Evolutionary conservation across 495 filamentous ascomycete genomes (phyloP), one percentile per base, ranked within the genome.

Genomic region (Poronia punctata): DNA sequence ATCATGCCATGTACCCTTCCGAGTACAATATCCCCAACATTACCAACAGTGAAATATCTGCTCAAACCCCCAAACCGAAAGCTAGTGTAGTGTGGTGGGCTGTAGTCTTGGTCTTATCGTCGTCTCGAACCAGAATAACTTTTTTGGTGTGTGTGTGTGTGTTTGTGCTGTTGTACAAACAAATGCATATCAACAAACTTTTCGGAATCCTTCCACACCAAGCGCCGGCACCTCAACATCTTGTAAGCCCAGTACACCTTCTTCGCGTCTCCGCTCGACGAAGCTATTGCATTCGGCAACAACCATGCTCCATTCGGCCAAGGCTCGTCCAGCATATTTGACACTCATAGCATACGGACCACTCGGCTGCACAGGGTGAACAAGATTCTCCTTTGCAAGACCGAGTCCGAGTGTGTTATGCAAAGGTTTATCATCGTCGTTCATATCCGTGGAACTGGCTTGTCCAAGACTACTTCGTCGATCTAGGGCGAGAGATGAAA

Each of bases 201-300:
- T 80, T 39, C 86, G 74, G 50, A 95, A 85, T 28, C 79, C 81
- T 41, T 98, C 92, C 22, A 96, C 86, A 4, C 83, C 80, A 35
- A 98, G 72, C 21, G 74, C 80, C 16, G 92, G 92, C 18, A 89
- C 90, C 61, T 98, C 92, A 30, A 98, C 84, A 46, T 80, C 70
- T 34, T 67, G 74, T 52, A 90, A 72, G 5, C 64, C 65, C 7
- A 86, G 78, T 10, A 94, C 83, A 32, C 92, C 92, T 61, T 98
- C 92, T 26, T 79, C 80, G 45, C 80, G 83, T 42, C 92, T 74
- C 19, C 90, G 74, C 20, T 95, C 86, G 32, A 90, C 85, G 61
- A 98, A 98, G 53, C 80, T 86, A 56, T 97, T 88, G 64, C 82
- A 89, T 59, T 98, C 92, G 17, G 72, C 71, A 6, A 96, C 80